Base-by-base conservation (phyloP, 768 basidiomycete genomes). In the Imleria badia region DNA sequence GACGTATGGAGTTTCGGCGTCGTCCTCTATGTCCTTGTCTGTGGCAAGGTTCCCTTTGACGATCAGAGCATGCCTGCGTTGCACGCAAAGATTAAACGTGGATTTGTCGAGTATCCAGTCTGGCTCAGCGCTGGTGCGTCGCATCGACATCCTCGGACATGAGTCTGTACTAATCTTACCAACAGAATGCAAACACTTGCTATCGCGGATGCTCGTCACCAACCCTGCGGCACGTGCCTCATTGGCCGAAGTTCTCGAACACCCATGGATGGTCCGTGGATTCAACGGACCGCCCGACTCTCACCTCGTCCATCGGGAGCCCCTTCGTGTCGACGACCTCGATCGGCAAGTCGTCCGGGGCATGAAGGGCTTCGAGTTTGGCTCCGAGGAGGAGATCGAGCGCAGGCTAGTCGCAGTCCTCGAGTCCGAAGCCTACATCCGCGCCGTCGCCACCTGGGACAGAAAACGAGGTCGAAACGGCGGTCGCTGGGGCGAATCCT, bases 1-100 rank as follows among this genome's bases (percentile, higher is more conserved):
- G 97, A 98, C 64, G 87, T 99, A 5, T 99, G 97, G 97, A 94
- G 92, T 66, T 98, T 99, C 60, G 96, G 97, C 11, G 95, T 99
- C 60, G 97, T 99, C 7, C 81, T 99, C 23, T 98, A 98, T 64
- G 94, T 97, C 19, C 81, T 99, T 48, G 95, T 99, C 0, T 99
- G 96, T 67, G 97, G 97, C 45, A 98, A 97, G 74, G 97, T 99
- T 4, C 96, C 97, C 0, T 98, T 99, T 68, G 97, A 99, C 65
- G 97, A 99, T 69, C 94, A 98, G 73, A 94, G 89, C 68, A 99
- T 98, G 97, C 96, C 97, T 2, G 97, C 97, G 0, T 75, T 99
- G 49, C 97, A 98, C 69, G 97, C 97, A 23, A 99, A 98, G 76
- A 99, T 99, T 73, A 99, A 99, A 72, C 85, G 95, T 6, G 96